Evolutionary conservation across 352 stramenopile genomes (phyloP).

Genomic region (Pythium aristosporum): DNA sequence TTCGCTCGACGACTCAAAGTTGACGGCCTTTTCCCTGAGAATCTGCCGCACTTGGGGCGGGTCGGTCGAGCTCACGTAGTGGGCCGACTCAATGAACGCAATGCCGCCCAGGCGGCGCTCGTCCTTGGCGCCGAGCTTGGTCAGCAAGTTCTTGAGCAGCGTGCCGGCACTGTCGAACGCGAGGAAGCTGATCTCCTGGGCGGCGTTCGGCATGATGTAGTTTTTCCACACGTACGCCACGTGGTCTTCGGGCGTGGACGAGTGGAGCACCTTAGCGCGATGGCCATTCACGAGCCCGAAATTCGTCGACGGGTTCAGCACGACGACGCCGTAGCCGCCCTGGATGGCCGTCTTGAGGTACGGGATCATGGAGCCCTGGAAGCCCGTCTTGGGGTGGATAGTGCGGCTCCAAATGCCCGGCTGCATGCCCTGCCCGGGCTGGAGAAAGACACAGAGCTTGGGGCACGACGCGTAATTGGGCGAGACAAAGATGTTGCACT

Average conservation of each 20-base stretch:
- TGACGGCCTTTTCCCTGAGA: slow-evolving; percentile 68
- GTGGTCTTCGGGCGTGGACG: slow-evolving; percentile 70
- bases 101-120: slow-evolving; percentile 69
- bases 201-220: slow-evolving; percentile 78
- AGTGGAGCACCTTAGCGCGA: slow-evolving; percentile 81
- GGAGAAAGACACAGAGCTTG: slow-evolving; percentile 83
- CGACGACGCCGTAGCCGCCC: slow-evolving; percentile 76
- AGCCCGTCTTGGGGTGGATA: slow-evolving; percentile 78
- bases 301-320: slow-evolving; percentile 86
- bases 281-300: slow-evolving; percentile 77
- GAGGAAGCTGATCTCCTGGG: slow-evolving; percentile 85
- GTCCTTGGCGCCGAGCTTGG: slow-evolving; percentile 53
- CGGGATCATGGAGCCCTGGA: slow-evolving; percentile 86
- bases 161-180: slow-evolving; percentile 68
- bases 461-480: slow-evolving; percentile 76
- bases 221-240: slow-evolving; percentile 86
- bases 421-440: slow-evolving; percentile 61
- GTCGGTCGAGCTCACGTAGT: slow-evolving; percentile 66
- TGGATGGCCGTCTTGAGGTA: slow-evolving; percentile 87
- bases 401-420: slow-evolving; percentile 70
- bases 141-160: slow-evolving; percentile 73
- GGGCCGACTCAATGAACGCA: slow-evolving; percentile 83
- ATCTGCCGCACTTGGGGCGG: slow-evolving; percentile 51
- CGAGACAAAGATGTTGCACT: slow-evolving; percentile 86
- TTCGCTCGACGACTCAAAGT: slow-evolving; percentile 81